Conservation (phyloP, 2,329 filamentous ascomycete species). For the Aureobasidium sp. region DNA sequence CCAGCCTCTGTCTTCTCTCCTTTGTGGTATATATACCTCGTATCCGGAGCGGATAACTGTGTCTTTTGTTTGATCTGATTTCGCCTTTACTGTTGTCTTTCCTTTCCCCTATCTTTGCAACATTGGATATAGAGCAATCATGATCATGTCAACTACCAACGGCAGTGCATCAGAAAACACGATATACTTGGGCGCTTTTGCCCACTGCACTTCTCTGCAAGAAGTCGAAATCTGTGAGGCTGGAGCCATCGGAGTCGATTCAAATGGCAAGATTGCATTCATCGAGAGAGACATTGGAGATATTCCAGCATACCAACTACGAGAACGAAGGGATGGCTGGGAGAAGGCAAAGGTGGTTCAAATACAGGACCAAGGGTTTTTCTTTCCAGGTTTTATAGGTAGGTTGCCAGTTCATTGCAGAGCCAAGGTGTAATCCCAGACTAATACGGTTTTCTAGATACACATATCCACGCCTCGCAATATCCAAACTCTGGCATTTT, state of each 20-base stretch:
- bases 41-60: neutral
- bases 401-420: slow-evolving; percentile 22
- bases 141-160: slow-evolving; percentile 2
- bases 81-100: neutral
- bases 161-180: slow-evolving; percentile 25
- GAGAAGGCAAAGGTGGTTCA: slow-evolving; percentile 34
- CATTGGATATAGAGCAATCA: neutral
- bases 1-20: neutral
- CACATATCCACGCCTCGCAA: slow-evolving; percentile 90
- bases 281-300: slow-evolving; percentile 31
- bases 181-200: slow-evolving; percentile 56
- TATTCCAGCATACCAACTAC: slow-evolving; percentile 21
- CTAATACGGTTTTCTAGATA: slow-evolving; percentile 47
- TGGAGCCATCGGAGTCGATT: slow-evolving; percentile 46
- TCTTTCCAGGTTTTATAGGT: slow-evolving; percentile 80
- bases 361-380: slow-evolving; percentile 55
- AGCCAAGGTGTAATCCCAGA: neutral
- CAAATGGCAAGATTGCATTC: slow-evolving; percentile 45
- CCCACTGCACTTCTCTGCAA: slow-evolving; percentile 46
- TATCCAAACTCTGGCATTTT: slow-evolving; percentile 94
- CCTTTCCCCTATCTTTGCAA: neutral
- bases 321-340: slow-evolving; percentile 29
- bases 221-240: slow-evolving; percentile 44
- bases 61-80: neutral
- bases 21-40: neutral